Conservation (phyloP, 371 early-diverging fungal species). For the Mortierella sp. region DNA sequence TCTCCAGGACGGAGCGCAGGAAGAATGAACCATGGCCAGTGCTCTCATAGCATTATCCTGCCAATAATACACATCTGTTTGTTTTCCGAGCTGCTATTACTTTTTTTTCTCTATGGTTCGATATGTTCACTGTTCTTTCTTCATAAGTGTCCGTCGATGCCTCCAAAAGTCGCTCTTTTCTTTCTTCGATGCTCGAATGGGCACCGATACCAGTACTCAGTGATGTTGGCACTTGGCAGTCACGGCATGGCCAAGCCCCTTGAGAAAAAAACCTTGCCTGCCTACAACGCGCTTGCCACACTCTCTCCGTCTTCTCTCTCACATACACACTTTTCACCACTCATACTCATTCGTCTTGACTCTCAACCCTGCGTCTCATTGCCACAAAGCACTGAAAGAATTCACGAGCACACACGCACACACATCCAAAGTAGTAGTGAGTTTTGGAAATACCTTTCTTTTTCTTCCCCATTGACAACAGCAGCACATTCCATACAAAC, state of each 20-base stretch:
- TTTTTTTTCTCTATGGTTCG: too few relatives aligned
- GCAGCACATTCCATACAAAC: not conserved
- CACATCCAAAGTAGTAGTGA: not conserved
- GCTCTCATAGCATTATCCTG: not conserved
- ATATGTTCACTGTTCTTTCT: not conserved
- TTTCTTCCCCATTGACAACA: not conserved
- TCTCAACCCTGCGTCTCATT: not conserved
- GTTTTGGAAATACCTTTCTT: not conserved
- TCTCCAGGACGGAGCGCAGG: not conserved
- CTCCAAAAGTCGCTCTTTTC: not conserved
- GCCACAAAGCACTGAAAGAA: not conserved
- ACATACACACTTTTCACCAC: not conserved
- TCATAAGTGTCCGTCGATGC: not conserved
- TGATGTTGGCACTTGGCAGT: constrained; percentile 11
- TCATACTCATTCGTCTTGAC: not conserved
- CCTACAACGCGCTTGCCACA: not conserved
- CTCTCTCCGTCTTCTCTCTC: not conserved
- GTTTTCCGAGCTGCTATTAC: not conserved
- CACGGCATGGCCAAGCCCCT: constrained; percentile 9
- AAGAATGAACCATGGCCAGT: not conserved
- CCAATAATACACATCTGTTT: constrained; percentile 1
- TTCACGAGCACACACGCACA: not conserved
- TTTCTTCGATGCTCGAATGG: too few relatives aligned
- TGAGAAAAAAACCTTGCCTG: not conserved
- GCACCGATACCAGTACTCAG: not conserved